These are phyloP conservation scores for Chrysanthemum lavandulifolium DNA, from an alignment of 129 eudicot genomes.

Conservation along the genomic window DNA sequence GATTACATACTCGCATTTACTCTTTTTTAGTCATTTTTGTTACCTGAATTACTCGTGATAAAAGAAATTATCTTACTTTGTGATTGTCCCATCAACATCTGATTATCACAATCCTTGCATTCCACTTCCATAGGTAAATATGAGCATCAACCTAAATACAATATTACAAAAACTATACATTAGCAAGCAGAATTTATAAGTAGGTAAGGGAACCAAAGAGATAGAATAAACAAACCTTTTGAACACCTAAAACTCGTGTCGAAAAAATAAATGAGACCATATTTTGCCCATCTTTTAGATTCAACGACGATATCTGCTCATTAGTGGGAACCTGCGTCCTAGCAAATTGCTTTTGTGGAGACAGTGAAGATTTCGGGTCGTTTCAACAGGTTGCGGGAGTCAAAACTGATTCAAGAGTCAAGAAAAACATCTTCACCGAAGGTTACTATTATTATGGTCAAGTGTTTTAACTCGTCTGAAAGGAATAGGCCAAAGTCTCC, in stretches of 20 bases:
- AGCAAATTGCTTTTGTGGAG: constrained; percentile 72
- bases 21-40: not conserved
- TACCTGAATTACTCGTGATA: not conserved
- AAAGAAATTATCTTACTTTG: constrained; percentile 54
- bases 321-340: constrained; percentile 80
- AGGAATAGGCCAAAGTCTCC: constrained; percentile 96
- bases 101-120: constrained; percentile 88
- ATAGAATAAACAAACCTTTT: constrained; percentile 50
- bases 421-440: constrained; percentile 73
- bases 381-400: constrained; percentile 41
- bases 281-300: constrained; percentile 90
- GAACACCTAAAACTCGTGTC: constrained; percentile 81
- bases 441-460: constrained; percentile 51
- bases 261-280: constrained; percentile 78
- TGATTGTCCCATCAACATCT: constrained; percentile 97
- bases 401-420: constrained; percentile 63
- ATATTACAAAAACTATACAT: not conserved
- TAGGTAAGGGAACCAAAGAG: not conserved
- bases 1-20: not conserved
- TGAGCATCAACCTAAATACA: constrained; percentile 87
- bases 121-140: constrained; percentile 98
- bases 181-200: not conserved
- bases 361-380: constrained; percentile 35
- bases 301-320: constrained; percentile 81
- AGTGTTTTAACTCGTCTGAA: constrained; percentile 74